A percentile compares a stretch with the other conserved stretches of the same genome.
Evolutionary conservation across 2,329 filamentous ascomycete species (phyloP).

Genomic region (Fusarium sp.): DNA sequence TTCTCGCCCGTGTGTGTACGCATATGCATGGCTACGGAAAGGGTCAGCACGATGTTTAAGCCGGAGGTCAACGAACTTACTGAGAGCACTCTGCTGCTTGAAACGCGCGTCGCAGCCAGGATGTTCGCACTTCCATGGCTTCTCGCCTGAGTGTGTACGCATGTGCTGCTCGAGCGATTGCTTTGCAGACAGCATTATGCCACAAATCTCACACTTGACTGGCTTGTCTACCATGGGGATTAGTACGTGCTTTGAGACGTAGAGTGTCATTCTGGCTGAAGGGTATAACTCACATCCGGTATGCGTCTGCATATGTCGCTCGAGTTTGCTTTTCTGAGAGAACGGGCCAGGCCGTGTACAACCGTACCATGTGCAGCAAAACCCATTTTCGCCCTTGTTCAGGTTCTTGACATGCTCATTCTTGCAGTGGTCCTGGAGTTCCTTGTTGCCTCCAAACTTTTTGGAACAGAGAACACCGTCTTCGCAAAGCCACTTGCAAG

Average conservation of each 20-base stretch:
- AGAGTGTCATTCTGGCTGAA: not conserved
- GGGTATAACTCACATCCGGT: constrained; percentile 67
- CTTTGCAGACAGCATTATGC: constrained; percentile 72
- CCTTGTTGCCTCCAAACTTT: constrained; percentile 59
- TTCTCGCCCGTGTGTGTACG: constrained; percentile 76
- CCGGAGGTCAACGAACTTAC: constrained; percentile 57
- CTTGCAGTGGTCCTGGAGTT: constrained; percentile 69
- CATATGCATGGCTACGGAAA: constrained; percentile 71
- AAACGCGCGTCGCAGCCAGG: constrained; percentile 69
- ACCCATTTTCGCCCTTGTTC: constrained; percentile 61
- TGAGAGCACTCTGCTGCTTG: constrained; percentile 75
- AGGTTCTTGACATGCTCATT: constrained; percentile 62
- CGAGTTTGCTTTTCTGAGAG: constrained; percentile 72
- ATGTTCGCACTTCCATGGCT: constrained; percentile 69
- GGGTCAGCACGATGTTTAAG: constrained; percentile 33
- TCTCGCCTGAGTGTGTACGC: constrained; percentile 75
- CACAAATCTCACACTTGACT: constrained; percentile 68
- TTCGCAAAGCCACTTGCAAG: constrained; percentile 53
- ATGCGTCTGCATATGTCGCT: constrained; percentile 74
- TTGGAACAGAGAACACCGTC: constrained; percentile 50
- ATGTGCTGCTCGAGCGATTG: constrained; percentile 77
- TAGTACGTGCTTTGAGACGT: constrained; percentile 15
- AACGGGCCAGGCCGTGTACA: constrained; percentile 69
- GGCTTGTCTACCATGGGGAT: constrained; percentile 65
- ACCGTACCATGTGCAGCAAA: constrained; percentile 68